Evolutionary conservation across 805 yeast species (phyloP).

Genomic region (Metschnikowia lachancei): DNA sequence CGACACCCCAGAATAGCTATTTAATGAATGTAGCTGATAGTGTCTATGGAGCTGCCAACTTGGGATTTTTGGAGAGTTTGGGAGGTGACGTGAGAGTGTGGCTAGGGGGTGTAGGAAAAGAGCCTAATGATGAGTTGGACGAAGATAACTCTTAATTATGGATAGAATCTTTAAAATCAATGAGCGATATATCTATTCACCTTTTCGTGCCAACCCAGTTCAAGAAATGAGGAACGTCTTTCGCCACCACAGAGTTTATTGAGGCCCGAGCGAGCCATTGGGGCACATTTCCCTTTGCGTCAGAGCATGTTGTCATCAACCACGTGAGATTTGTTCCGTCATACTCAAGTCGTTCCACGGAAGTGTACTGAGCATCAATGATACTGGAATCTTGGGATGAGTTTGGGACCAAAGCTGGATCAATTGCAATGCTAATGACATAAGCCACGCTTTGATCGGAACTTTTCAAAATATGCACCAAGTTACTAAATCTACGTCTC

Average conservation of each 20-base stretch:
- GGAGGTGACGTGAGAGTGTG: conserved; percentile 43
- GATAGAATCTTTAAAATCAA: no score
- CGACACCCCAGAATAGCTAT: conserved; percentile 14
- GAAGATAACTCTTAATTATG: not conserved
- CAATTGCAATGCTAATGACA: conserved; percentile 35
- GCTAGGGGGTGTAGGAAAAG: conserved; percentile 30
- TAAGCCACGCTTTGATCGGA: conserved; percentile 23
- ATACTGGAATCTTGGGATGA: conserved; percentile 13
- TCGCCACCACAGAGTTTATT: conserved; percentile 35
- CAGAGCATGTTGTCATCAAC: conserved; percentile 41
- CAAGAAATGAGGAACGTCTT: conserved; percentile 41
- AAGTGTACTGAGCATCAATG: conserved; percentile 35
- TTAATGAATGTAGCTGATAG: conserved; percentile 22
- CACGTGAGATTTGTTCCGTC: conserved; percentile 27
- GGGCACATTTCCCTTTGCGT: conserved; percentile 41
- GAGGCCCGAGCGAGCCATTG: conserved; percentile 32
- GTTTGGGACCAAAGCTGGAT: conserved; percentile 24
- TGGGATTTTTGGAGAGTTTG: conserved; percentile 40
- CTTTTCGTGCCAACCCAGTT: conserved; percentile 24
- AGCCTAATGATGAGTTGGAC: not conserved
- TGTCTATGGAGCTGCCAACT: conserved; percentile 30
- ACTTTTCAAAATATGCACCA: conserved; percentile 29
- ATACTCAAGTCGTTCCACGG: conserved; percentile 33
- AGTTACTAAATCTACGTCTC: conserved; percentile 36
- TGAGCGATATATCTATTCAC: not conserved